phyloP scores from a whole-genome alignment of 2,329 filamentous ascomycete genomes.

The Stagonosporopsis chrysanthemi region DNA sequence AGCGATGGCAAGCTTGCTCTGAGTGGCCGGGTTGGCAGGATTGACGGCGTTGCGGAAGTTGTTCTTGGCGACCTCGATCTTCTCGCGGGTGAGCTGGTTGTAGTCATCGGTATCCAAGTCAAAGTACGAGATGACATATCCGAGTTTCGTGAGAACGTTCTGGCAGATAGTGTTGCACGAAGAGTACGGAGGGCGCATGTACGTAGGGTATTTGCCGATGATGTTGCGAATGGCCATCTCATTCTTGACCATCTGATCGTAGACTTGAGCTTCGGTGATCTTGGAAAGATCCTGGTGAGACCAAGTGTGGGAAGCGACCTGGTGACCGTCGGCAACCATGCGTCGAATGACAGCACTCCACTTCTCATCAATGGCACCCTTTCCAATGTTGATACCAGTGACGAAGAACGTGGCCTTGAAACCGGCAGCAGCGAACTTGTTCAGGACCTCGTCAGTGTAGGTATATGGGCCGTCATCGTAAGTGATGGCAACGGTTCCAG shows the following conservation, averaged over 20 bases:
- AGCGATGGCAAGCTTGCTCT: constrained; percentile 61
- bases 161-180: constrained; percentile 54
- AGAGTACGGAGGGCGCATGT: constrained; percentile 60
- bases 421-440: constrained; percentile 63
- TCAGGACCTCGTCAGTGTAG: constrained; percentile 68
- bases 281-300: constrained; percentile 58
- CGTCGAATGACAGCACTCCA: constrained; percentile 62
- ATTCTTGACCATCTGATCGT: constrained; percentile 60
- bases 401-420: constrained; percentile 75
- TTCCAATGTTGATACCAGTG: constrained; percentile 64
- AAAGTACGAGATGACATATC: constrained; percentile 67
- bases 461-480: constrained; percentile 71
- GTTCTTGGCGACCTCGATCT: constrained; percentile 45
- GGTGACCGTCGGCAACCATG: constrained; percentile 64
- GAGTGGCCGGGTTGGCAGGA: constrained; percentile 31
- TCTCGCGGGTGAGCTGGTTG: constrained; percentile 37
- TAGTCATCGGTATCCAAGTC: constrained; percentile 64
- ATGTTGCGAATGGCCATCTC: constrained; percentile 64
- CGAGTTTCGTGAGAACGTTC: constrained; percentile 52
- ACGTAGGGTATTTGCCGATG: constrained; percentile 63
- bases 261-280: constrained; percentile 52
- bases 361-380: constrained; percentile 63
- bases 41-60: constrained; percentile 54
- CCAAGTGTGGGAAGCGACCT: constrained; percentile 68
- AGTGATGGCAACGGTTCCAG: constrained; percentile 69